These are phyloP conservation scores for Aspergillus hortae DNA, from an alignment of 2,329 filamentous ascomycete species.

Conservation along the genomic window DNA sequence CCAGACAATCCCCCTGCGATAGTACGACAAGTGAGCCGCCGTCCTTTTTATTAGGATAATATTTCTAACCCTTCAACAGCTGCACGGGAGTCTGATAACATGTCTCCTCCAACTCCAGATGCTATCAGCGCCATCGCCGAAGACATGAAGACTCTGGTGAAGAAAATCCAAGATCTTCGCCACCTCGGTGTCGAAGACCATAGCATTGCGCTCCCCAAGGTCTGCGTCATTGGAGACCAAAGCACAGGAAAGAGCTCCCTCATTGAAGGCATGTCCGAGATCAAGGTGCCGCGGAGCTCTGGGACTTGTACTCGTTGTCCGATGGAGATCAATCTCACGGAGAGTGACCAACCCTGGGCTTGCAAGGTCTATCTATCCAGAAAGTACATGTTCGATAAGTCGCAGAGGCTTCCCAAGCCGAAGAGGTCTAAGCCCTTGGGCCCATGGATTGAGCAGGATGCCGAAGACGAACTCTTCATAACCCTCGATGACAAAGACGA, in stretches of 20 bases:
- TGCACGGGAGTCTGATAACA: neutral
- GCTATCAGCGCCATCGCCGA: slow-evolving; percentile 27
- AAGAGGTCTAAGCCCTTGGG: slow-evolving; percentile 56
- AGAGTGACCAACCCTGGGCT: slow-evolving; percentile 56
- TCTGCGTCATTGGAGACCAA: slow-evolving; percentile 82
- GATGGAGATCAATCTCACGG: slow-evolving; percentile 69
- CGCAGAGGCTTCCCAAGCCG: slow-evolving; percentile 40
- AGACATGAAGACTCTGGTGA: slow-evolving; percentile 37
- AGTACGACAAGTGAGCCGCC: neutral
- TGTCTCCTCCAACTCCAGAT: slow-evolving; percentile 6
- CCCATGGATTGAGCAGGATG: slow-evolving; percentile 58
- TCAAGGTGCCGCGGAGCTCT: slow-evolving; percentile 66
- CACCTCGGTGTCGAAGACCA: slow-evolving; percentile 69
- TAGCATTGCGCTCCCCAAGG: slow-evolving; percentile 66
- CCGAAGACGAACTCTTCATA: slow-evolving; percentile 57
- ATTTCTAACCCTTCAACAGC: neutral
- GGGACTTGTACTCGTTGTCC: slow-evolving; percentile 79
- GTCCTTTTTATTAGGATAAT: no score
- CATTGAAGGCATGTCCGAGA: slow-evolving; percentile 60
- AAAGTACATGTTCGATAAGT: slow-evolving; percentile 55
- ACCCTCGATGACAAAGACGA: slow-evolving; percentile 58
- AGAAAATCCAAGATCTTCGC: slow-evolving; percentile 57
- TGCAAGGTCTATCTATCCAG: slow-evolving; percentile 65
- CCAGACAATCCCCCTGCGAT: neutral
- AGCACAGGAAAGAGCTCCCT: slow-evolving; percentile 75